These are phyloP conservation scores for Hyaloscypha variabilis DNA, from an alignment of 495 filamentous ascomycete genomes.

Conservation along the genomic window DNA sequence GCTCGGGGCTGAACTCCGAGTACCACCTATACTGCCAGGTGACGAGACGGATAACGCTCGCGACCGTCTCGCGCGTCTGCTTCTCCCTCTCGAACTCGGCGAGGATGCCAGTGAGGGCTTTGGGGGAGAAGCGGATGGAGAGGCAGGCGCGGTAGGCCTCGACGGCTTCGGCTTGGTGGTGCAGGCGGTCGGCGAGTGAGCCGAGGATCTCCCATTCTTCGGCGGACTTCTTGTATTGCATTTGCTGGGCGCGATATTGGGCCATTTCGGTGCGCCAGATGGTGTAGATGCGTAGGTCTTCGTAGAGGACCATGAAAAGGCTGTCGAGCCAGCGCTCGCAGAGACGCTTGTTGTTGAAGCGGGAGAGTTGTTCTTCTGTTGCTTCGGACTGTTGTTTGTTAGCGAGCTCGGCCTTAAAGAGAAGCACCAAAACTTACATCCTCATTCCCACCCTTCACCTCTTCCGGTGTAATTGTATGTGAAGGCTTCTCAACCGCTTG, in stretches of 20 bases:
- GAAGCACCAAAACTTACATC: slow-evolving; percentile 57
- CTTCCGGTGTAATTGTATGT: slow-evolving; percentile 79
- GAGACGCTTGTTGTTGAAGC: slow-evolving; percentile 91
- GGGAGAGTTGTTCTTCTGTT: slow-evolving; percentile 58
- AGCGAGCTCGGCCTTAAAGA: slow-evolving; percentile 7
- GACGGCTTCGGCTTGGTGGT: slow-evolving; percentile 84
- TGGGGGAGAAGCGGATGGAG: slow-evolving; percentile 81
- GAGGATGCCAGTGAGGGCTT: slow-evolving; percentile 84
- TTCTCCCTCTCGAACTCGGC: slow-evolving; percentile 70
- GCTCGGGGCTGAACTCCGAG: slow-evolving; percentile 94
- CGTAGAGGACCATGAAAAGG: slow-evolving; percentile 98
- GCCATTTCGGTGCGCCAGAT: slow-evolving; percentile 99
- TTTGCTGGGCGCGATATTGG: slow-evolving; percentile 83
- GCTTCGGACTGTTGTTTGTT: slow-evolving; percentile 38
- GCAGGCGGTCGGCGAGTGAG: slow-evolving; percentile 86
- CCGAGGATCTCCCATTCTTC: slow-evolving; percentile 99
- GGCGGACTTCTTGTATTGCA: slow-evolving; percentile 92
- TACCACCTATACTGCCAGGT: slow-evolving; percentile 99
- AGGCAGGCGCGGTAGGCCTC: slow-evolving; percentile 91
- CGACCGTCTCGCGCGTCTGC: slow-evolving; percentile 75
- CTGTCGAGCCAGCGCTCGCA: slow-evolving; percentile 99
- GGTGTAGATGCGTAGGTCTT: slow-evolving; percentile 96
- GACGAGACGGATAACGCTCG: slow-evolving; percentile 81
- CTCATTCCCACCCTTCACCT: slow-evolving; percentile 77
- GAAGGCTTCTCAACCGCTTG: slow-evolving; percentile 63